Evolutionary conservation across 2,329 filamentous ascomycete genomes (phyloP).

Genomic region (Madurella fahalii): DNA sequence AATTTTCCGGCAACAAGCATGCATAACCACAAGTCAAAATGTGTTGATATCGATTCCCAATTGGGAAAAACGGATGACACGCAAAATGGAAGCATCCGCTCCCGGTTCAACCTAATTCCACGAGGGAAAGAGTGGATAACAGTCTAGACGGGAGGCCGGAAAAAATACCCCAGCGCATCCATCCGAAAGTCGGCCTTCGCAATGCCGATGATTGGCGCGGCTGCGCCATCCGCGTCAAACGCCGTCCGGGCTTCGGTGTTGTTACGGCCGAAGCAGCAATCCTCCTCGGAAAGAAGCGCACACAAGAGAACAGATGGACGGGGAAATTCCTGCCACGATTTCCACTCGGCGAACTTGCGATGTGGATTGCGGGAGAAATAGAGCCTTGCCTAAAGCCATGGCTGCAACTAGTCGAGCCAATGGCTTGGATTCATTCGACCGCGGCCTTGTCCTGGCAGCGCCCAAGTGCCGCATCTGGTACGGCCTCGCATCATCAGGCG

Average conservation of each 20-base stretch:
- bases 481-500: background rate
- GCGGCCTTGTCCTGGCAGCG: conserved; percentile 8
- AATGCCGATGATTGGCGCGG: conserved; percentile 14
- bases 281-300: background rate
- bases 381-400: conserved; percentile 3
- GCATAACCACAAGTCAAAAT: no score
- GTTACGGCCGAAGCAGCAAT: conserved; percentile 12
- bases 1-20: no score
- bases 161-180: background rate
- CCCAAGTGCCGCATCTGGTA: conserved; percentile 3
- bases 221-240: conserved; percentile 1
- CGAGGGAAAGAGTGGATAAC: no score
- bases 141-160: no score
- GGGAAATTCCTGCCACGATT: background rate
- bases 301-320: background rate
- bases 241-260: conserved; percentile 14
- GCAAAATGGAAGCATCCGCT: no score
- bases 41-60: no score
- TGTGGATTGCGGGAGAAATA: conserved; percentile 2
- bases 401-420: conserved; percentile 1
- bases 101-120: no score
- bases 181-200: background rate
- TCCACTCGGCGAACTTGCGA: background rate
- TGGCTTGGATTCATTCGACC: conserved; percentile 3
- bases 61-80: no score